A percentile compares a stretch with the other conserved stretches of the same genome.
phyloP scores from a whole-genome alignment of 2,329 filamentous ascomycete genomes.

The Aquanectria penicillioides region DNA sequence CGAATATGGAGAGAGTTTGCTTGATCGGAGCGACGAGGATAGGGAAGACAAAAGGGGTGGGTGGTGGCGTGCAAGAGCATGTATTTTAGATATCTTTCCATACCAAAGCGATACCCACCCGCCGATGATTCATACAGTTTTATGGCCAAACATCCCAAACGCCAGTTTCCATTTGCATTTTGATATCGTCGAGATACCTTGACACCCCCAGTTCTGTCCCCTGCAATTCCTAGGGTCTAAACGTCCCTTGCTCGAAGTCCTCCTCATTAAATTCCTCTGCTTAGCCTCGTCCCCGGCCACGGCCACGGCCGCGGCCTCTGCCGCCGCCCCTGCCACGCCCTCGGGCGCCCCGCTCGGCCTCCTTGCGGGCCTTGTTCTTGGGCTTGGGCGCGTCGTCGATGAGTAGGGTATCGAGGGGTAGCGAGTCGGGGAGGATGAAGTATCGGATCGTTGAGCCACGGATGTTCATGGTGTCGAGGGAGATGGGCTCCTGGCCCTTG shows the following conservation, averaged over 20 bases:
- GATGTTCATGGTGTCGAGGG: slow-evolving; percentile 95
- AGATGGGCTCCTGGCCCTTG: slow-evolving; percentile 85
- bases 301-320: slow-evolving; percentile 62
- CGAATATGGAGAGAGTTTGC: slow-evolving; percentile 76
- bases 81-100: slow-evolving; percentile 45
- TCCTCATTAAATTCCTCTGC: neutral
- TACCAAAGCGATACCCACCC: slow-evolving; percentile 43
- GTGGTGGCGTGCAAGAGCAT: slow-evolving; percentile 40
- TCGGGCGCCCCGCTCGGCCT: slow-evolving; percentile 70
- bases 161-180: slow-evolving; percentile 46
- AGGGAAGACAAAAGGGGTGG: slow-evolving; percentile 1
- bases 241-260: slow-evolving; percentile 16
- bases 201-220: slow-evolving; percentile 26
- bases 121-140: slow-evolving; percentile 40
- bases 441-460: slow-evolving; percentile 96
- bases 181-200: slow-evolving; percentile 38
- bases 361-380: slow-evolving; percentile 99
- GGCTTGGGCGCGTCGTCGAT: slow-evolving; percentile 98
- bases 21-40: neutral
- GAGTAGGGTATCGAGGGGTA: slow-evolving; percentile 93
- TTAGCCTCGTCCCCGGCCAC: slow-evolving; percentile 50
- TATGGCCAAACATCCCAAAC: slow-evolving; percentile 49
- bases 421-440: slow-evolving; percentile 93
- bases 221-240: slow-evolving; percentile 24
- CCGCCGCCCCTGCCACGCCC: slow-evolving; percentile 64